Percentiles rank a stretch among this genome's conserved stretches.
Conservation (phyloP, 345 rosid species). For the Eutrema japonicum region DNA sequence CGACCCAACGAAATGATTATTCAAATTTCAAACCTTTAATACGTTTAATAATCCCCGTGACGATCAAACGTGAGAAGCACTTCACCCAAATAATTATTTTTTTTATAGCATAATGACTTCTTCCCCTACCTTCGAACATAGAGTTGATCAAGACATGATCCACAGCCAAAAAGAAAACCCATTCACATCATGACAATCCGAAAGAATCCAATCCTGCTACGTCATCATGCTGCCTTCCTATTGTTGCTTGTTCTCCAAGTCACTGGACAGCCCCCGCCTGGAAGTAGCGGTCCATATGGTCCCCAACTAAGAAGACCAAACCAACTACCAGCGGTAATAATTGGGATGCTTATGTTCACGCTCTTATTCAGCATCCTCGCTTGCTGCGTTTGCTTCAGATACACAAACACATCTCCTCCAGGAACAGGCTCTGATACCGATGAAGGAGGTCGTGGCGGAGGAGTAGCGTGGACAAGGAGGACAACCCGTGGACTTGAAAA, state of each 20-base stretch:
- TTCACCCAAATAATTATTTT: neutral
- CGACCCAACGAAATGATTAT: slow-evolving; percentile 17
- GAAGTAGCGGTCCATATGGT: neutral
- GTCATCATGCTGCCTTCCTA: slow-evolving; percentile 7
- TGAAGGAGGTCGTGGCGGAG: slow-evolving; percentile 24
- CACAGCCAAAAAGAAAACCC: neutral
- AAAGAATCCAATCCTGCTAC: neutral
- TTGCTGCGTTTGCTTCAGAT: slow-evolving; percentile 37
- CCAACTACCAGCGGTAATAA: slow-evolving; percentile 21
- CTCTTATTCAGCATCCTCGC: slow-evolving; percentile 30
- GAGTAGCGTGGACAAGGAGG: slow-evolving; percentile 45
- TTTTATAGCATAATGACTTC: slow-evolving; percentile 13
- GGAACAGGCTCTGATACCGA: slow-evolving; percentile 36
- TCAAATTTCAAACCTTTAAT: neutral
- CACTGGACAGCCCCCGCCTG: slow-evolving; percentile 18
- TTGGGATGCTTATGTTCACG: slow-evolving; percentile 36
- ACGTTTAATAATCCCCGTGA: neutral
- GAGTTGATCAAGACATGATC: slow-evolving; percentile 20
- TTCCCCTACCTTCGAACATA: neutral
- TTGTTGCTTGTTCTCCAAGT: slow-evolving; percentile 29
- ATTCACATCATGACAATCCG: slow-evolving; percentile 24
- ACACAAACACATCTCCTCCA: slow-evolving; percentile 23
- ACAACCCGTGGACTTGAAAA: slow-evolving; percentile 58
- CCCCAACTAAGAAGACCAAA: neutral
- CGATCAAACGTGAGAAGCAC: slow-evolving; percentile 42